Conservation (phyloP, 352 stramenopile genomes). For the Chrysophaeum taylorii region DNA sequence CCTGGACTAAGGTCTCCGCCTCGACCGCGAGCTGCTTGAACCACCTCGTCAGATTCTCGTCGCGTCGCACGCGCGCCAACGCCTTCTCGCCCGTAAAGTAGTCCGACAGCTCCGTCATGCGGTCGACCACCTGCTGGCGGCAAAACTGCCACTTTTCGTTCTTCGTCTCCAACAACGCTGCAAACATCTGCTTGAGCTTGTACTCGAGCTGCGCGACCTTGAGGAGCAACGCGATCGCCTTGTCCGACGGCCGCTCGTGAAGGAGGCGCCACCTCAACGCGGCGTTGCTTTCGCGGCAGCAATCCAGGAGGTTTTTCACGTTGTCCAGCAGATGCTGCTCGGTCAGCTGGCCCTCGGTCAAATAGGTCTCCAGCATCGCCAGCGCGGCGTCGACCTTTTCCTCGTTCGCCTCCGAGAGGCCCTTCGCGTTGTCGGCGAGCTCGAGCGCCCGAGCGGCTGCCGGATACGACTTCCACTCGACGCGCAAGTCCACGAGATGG, state of each 20-base stretch:
- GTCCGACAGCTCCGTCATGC: slow-evolving; percentile 78
- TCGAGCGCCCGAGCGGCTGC: slow-evolving; percentile 74
- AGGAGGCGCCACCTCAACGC: slow-evolving; percentile 83
- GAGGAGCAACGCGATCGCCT: slow-evolving; percentile 54
- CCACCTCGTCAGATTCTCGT: slow-evolving; percentile 82
- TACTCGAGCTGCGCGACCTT: slow-evolving; percentile 84
- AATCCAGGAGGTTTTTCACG: slow-evolving; percentile 72
- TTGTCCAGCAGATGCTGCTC: slow-evolving; percentile 86
- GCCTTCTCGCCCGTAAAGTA: slow-evolving; percentile 85
- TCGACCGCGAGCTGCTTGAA: slow-evolving; percentile 78
- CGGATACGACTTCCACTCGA: slow-evolving; percentile 78
- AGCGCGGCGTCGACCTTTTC: slow-evolving; percentile 68
- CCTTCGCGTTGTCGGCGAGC: slow-evolving; percentile 67
- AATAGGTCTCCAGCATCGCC: slow-evolving; percentile 71
- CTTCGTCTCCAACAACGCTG: slow-evolving; percentile 69
- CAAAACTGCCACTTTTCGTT: slow-evolving; percentile 75
- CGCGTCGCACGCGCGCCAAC: slow-evolving; percentile 74
- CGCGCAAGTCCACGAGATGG: slow-evolving; percentile 71
- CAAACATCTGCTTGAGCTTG: slow-evolving; percentile 84
- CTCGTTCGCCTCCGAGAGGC: slow-evolving; percentile 70
- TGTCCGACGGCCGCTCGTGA: slow-evolving; percentile 36
- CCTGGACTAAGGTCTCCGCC: slow-evolving; percentile 72
- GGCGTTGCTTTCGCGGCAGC: slow-evolving; percentile 76
- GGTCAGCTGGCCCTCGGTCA: slow-evolving; percentile 76
- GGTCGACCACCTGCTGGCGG: slow-evolving; percentile 68